Conservation (phyloP, 2,329 filamentous ascomycete species). For the Hypoxylon sp. region DNA sequence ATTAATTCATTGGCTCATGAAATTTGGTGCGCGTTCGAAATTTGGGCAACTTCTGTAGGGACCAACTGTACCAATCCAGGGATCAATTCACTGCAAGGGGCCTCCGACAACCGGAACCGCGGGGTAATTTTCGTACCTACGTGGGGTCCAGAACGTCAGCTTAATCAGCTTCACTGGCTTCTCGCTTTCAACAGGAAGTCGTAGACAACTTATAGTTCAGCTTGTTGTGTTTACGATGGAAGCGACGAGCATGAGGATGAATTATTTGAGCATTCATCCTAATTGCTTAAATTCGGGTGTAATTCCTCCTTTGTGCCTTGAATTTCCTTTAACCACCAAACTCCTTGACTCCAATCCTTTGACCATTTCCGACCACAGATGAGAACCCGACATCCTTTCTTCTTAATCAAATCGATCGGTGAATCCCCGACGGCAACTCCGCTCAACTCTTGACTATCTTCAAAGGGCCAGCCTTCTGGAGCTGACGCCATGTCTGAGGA, state of each 20-base stretch:
- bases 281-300: no score
- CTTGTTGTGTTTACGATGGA: not conserved
- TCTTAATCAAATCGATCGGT: conserved; percentile 4
- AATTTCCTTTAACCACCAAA: conserved; percentile 7
- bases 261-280: no score
- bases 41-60: conserved; percentile 13
- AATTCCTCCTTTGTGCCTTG: conserved; percentile 12
- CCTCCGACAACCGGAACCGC: conserved; percentile 34
- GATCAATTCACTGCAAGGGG: no score
- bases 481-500: no score
- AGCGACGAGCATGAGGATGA: no score
- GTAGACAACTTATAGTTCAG: not conserved
- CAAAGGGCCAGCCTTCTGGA: no score
- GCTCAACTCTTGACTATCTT: no score
- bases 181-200: not conserved
- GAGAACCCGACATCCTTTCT: not conserved
- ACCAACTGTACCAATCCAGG: no score
- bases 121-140: conserved; percentile 16
- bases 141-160: conserved; percentile 17
- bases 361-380: not conserved
- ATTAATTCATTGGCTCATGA: conserved; percentile 25
- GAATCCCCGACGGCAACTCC: not conserved
- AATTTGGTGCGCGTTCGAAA: conserved; percentile 17
- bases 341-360: conserved; percentile 17
- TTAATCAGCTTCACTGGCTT: conserved; percentile 18